Percentiles rank a stretch among this genome's conserved stretches.
phyloP scores from a whole-genome alignment of 306 rosid species.

The Lithocarpus polystachyus region DNA sequence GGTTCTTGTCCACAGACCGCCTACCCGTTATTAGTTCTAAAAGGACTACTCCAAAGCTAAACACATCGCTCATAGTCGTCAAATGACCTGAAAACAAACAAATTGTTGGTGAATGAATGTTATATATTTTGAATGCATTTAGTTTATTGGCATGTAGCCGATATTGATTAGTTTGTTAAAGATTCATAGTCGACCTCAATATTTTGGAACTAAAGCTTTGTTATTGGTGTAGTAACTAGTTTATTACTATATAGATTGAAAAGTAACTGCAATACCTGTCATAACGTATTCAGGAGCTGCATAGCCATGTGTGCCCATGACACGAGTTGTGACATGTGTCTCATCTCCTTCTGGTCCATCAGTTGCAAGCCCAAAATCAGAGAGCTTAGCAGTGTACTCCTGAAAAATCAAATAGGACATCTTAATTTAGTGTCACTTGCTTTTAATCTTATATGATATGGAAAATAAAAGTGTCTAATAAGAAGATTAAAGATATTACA shows the following conservation, averaged over 20 bases:
- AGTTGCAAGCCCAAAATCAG: slow-evolving; percentile 89
- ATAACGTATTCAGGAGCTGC: slow-evolving; percentile 91
- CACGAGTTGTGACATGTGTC: slow-evolving; percentile 55
- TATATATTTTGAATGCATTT: neutral
- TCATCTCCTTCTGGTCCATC: slow-evolving; percentile 76
- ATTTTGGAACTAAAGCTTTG: too few species aligned
- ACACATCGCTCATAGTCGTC: slow-evolving; percentile 82
- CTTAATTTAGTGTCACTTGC: neutral
- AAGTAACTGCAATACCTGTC: slow-evolving; percentile 51
- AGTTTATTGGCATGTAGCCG: neutral
- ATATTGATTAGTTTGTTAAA: too few species aligned
- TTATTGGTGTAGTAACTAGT: too few species aligned
- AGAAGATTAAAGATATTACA: slow-evolving; percentile 26
- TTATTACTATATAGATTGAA: neutral
- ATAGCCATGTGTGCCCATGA: slow-evolving; percentile 92
- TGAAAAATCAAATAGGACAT: slow-evolving; percentile 10
- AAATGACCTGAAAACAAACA: slow-evolving; percentile 56
- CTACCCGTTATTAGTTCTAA: slow-evolving; percentile 76
- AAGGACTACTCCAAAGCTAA: slow-evolving; percentile 83
- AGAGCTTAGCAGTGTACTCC: slow-evolving; percentile 81
- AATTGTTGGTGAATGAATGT: neutral
- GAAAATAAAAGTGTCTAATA: neutral
- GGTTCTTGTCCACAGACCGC: slow-evolving; percentile 64
- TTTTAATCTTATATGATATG: neutral
- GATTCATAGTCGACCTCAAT: too few species aligned